Evolutionary conservation across 2,329 filamentous ascomycete species (phyloP), one percentile per base, ranked within the genome.

Genomic region (Scedosporium minutisporum): DNA sequence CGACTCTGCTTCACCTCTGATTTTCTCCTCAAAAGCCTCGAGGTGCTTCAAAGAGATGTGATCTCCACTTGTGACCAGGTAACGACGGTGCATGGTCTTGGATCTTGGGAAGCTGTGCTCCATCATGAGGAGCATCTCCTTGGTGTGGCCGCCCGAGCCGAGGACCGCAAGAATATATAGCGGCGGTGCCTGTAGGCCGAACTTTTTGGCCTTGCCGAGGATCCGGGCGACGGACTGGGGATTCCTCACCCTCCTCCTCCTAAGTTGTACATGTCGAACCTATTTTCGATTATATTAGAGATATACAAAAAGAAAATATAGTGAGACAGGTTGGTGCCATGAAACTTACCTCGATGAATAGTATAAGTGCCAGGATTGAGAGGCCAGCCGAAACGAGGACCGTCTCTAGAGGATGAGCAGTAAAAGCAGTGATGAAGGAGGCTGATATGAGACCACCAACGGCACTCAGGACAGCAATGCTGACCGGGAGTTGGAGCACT

Each of bases 111-210:
- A 83, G 67, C 82, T 83, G 67, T 80, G 77, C 63, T 80, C 78
- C 68, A 99, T 84, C 78, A 97, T 89, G 70, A 88, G 86, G 65
- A 96, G 81, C 89, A 99, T 96, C 75, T 99, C 95, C 58, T 91
- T 87, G 0, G 95, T 97, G 75, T 99, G 95, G 0, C 95, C 95
- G 38, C 95, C 95, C 2, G 90, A 96, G 61, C 95, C 95, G 25
- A 97, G 87, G 27, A 97, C 87, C 23, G 63, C 44, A n/a, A 64
- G 29, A 1, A 62, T 63, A 57, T 66, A 66, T 6, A 62, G 29
- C 5, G 63, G 59, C 18, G 9, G 18, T 14, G 38, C 46, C 25
- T 57, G 25, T 9, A 38, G 18, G 9, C 51, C 48, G 3, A n/a
- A 9, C 21, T 7, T 23, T 21, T n/a, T n/a, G 25, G 21, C n/a